phyloP scores from a whole-genome alignment of 352 stramenopile species.

The Pythium sukuiense region DNA sequence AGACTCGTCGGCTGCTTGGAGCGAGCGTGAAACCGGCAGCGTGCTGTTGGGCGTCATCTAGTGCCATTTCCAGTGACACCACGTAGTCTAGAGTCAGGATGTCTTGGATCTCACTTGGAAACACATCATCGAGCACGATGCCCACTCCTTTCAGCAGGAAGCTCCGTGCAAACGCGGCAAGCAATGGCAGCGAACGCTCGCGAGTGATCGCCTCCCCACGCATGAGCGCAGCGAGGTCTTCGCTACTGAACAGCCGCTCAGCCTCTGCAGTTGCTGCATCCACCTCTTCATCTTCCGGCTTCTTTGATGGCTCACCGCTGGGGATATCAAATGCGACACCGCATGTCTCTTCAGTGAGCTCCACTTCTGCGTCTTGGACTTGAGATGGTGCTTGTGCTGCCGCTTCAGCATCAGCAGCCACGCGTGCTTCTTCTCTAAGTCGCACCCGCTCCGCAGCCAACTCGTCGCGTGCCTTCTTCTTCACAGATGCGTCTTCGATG shows the following conservation, averaged over 20 bases:
- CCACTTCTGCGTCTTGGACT: conserved; percentile 12
- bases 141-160: conserved; percentile 53
- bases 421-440: background rate
- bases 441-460: background rate
- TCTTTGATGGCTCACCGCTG: background rate
- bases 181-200: conserved; percentile 32
- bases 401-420: conserved; percentile 5
- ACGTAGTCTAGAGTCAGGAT: conserved; percentile 50
- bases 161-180: conserved; percentile 39
- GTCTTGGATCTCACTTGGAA: conserved; percentile 42
- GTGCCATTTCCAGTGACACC: conserved; percentile 45
- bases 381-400: background rate
- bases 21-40: conserved; percentile 36
- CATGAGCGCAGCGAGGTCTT: conserved; percentile 38
- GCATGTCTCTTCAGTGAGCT: conserved; percentile 6
- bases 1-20: conserved; percentile 39
- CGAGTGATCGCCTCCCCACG: conserved; percentile 33
- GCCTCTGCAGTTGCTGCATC: conserved; percentile 18
- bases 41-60: conserved; percentile 38
- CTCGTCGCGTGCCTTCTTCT: conserved; percentile 22
- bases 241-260: conserved; percentile 38
- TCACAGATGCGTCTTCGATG: conserved; percentile 42
- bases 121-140: conserved; percentile 64
- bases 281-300: conserved; percentile 25
- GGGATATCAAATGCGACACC: background rate